phyloP scores from a whole-genome alignment of 2,329 filamentous ascomycete species.

The Aspergillus sp. region DNA sequence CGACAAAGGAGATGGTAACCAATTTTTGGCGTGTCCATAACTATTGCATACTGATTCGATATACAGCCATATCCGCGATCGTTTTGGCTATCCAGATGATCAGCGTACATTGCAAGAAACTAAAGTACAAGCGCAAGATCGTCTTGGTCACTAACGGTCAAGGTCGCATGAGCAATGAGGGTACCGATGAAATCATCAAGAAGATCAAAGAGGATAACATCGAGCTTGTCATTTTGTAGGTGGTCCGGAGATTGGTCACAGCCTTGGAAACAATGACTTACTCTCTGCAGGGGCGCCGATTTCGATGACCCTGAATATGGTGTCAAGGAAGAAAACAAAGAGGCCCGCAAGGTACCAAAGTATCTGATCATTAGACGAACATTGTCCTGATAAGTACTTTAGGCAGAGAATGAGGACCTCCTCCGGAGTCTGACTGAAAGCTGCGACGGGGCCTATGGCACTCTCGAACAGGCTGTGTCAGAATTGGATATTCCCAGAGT shows the following conservation, averaged over 20 bases:
- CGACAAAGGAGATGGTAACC: constrained; percentile 66
- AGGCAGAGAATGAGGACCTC: constrained; percentile 70
- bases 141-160: constrained; percentile 81
- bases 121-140: constrained; percentile 79
- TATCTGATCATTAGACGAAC: neutral
- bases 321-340: constrained; percentile 88
- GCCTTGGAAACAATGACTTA: constrained; percentile 22
- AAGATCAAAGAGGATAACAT: constrained; percentile 77
- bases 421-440: constrained; percentile 65
- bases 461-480: constrained; percentile 78
- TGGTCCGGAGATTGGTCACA: constrained; percentile 15
- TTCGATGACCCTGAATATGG: constrained; percentile 91
- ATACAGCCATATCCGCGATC: constrained; percentile 71
- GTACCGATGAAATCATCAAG: constrained; percentile 65
- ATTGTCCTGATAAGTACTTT: constrained; percentile 7
- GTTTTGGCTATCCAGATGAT: constrained; percentile 89
- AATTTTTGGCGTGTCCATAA: neutral
- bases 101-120: constrained; percentile 70
- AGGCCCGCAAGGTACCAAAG: constrained; percentile 59
- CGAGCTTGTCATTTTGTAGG: constrained; percentile 74
- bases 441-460: constrained; percentile 75
- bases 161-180: constrained; percentile 70
- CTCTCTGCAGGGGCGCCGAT: constrained; percentile 69
- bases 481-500: constrained; percentile 74
- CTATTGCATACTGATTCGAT: neutral